A percentile compares a stretch with the other conserved stretches of the same genome.
These are phyloP conservation scores for Hura crepitans DNA, from an alignment of 441 rosid genomes.

Conservation along the genomic window DNA sequence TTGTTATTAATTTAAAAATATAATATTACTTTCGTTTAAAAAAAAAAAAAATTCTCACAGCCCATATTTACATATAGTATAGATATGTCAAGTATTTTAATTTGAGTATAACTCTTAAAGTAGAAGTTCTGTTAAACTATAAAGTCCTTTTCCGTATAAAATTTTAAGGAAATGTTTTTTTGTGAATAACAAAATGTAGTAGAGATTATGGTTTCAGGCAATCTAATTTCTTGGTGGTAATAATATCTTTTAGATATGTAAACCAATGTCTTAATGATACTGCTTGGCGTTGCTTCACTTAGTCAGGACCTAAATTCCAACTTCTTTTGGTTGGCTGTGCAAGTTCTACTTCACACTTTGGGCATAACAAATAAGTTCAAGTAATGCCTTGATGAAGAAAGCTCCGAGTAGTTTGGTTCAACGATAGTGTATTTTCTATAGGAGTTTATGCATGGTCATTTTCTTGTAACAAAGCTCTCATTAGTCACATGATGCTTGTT, in stretches of 20 bases:
- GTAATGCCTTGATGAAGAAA: neutral
- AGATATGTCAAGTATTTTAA: no score
- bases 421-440: neutral
- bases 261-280: neutral
- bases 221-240: neutral
- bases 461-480: neutral
- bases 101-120: no score
- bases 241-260: neutral
- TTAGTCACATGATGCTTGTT: neutral
- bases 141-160: no score
- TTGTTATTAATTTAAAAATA: no score
- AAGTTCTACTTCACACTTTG: neutral
- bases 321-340: neutral
- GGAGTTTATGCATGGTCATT: conserved; percentile 2
- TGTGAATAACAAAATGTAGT: no score
- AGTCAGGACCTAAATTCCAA: neutral
- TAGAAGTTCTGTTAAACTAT: no score
- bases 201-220: neutral
- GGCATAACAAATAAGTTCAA: neutral
- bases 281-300: neutral
- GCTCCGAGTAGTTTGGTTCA: no score
- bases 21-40: no score
- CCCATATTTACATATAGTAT: no score
- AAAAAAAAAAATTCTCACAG: no score
- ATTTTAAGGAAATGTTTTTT: no score